These are phyloP conservation scores for Phalaenopsis hybrid DNA, from an alignment of 116 monocot genomes.

Conservation along the genomic window DNA sequence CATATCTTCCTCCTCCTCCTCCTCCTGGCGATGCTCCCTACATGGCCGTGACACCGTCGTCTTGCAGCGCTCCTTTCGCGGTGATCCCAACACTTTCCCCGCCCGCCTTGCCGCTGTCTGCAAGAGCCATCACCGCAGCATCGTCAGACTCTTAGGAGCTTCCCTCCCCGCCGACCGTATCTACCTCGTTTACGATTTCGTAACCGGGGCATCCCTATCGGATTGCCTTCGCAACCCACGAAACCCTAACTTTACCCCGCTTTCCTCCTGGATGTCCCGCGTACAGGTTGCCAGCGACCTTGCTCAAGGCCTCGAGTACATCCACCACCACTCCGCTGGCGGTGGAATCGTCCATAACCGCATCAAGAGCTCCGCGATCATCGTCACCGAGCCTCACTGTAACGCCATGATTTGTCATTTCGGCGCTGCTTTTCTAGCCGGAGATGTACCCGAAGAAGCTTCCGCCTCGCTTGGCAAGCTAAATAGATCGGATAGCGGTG, in stretches of 20 bases:
- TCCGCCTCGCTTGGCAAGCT: neutral
- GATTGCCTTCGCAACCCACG: conserved; percentile 47
- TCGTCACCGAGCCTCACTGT: conserved; percentile 46
- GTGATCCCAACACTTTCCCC: conserved; percentile 17
- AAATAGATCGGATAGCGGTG: conserved; percentile 10
- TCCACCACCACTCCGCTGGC: conserved; percentile 40
- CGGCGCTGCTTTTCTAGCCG: conserved; percentile 41
- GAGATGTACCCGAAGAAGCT: conserved; percentile 10
- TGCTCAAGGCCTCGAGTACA: conserved; percentile 48
- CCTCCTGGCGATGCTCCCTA: conserved; percentile 45
- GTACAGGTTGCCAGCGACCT: conserved; percentile 52
- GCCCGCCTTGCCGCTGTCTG: conserved; percentile 34
- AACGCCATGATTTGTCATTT: conserved; percentile 52
- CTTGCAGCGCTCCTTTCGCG: conserved; percentile 35
- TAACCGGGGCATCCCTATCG: conserved; percentile 35
- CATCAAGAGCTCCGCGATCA: conserved; percentile 39
- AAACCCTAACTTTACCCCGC: conserved; percentile 54
- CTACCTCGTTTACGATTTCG: conserved; percentile 43
- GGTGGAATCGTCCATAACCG: conserved; percentile 33
- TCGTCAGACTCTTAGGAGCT: conserved; percentile 49
- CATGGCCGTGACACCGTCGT: conserved; percentile 34
- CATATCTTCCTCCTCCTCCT: conserved; percentile 29
- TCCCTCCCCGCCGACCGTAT: conserved; percentile 27
- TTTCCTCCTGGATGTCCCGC: conserved; percentile 47
- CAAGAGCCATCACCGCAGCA: conserved; percentile 38